Evolutionary conservation across 2,329 filamentous ascomycete genomes (phyloP).

Genomic region (Stagonosporopsis chrysanthemi): DNA sequence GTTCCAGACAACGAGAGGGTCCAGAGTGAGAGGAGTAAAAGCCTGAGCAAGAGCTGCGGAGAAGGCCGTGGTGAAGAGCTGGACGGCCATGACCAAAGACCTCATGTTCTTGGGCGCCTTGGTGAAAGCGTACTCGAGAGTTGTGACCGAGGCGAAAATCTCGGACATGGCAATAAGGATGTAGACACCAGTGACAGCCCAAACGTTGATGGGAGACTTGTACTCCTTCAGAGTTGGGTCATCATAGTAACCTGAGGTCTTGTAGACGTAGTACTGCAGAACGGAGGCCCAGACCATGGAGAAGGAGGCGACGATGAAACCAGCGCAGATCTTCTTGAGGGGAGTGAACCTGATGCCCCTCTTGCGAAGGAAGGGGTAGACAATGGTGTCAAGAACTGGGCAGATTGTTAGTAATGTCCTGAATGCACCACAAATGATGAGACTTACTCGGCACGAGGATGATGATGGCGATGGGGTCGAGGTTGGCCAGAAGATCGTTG

Average conservation of each 20-base stretch:
- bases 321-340: constrained; percentile 76
- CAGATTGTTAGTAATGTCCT: constrained; percentile 59
- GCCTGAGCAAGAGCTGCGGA: constrained; percentile 43
- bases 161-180: constrained; percentile 65
- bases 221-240: constrained; percentile 44
- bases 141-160: constrained; percentile 71
- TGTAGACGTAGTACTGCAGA: constrained; percentile 67
- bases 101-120: constrained; percentile 73
- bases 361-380: constrained; percentile 74
- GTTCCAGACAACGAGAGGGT: constrained; percentile 45
- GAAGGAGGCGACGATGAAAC: constrained; percentile 70
- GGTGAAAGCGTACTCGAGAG: constrained; percentile 76
- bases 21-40: constrained; percentile 36
- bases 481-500: constrained; percentile 79
- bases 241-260: constrained; percentile 59
- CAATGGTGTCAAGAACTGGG: constrained; percentile 64
- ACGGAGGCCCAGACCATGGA: constrained; percentile 67
- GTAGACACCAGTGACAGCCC: constrained; percentile 60
- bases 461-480: constrained; percentile 77
- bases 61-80: constrained; percentile 48
- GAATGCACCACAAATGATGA: constrained; percentile 61
- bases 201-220: constrained; percentile 60
- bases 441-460: constrained; percentile 68
- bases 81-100: constrained; percentile 48
- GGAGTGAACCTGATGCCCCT: constrained; percentile 72